These are phyloP conservation scores for Naganishia sp. DNA, from an alignment of 1,284 basidiomycete genomes.

Conservation along the genomic window DNA sequence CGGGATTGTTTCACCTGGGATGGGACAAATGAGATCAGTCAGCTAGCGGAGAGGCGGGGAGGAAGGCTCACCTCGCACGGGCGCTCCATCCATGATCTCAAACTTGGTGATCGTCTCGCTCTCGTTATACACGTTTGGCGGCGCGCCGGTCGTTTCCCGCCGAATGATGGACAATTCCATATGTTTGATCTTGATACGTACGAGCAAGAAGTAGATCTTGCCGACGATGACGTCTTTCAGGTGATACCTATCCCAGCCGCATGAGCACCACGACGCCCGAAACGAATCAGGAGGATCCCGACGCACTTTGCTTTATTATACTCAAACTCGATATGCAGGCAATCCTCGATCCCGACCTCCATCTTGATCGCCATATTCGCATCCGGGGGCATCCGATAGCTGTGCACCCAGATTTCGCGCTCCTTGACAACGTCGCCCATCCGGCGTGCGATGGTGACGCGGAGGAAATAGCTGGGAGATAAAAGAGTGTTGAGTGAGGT, in stretches of 20 bases:
- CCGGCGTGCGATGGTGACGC: constrained; percentile 83
- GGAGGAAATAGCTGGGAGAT: constrained; percentile 77
- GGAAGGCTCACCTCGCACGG: constrained; percentile 70
- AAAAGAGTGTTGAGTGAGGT: constrained; percentile 20
- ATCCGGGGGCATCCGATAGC: constrained; percentile 96
- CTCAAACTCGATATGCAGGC: constrained; percentile 98
- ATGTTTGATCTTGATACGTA: constrained; percentile 99
- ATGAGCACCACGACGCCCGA: no score
- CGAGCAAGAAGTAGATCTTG: constrained; percentile 98
- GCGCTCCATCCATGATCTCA: constrained; percentile 98
- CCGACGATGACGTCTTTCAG: constrained; percentile 99
- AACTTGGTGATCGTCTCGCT: constrained; percentile 99
- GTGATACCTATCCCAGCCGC: constrained; percentile 70
- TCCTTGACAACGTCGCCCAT: constrained; percentile 93
- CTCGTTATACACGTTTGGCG: constrained; percentile 98
- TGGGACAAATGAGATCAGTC: neutral
- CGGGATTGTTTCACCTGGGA: constrained; percentile 89
- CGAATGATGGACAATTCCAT: constrained; percentile 99
- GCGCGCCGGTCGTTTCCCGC: constrained; percentile 91
- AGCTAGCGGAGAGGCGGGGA: neutral
- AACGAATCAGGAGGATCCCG: neutral
- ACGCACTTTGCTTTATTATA: constrained; percentile 98
- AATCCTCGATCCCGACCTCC: constrained; percentile 99
- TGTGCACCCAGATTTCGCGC: constrained; percentile 95
- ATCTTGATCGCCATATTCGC: constrained; percentile 98